Evolutionary conservation across 2,329 filamentous ascomycete species (phyloP), one percentile per base, ranked within the genome.

Genomic region (Acarospora socialis): DNA sequence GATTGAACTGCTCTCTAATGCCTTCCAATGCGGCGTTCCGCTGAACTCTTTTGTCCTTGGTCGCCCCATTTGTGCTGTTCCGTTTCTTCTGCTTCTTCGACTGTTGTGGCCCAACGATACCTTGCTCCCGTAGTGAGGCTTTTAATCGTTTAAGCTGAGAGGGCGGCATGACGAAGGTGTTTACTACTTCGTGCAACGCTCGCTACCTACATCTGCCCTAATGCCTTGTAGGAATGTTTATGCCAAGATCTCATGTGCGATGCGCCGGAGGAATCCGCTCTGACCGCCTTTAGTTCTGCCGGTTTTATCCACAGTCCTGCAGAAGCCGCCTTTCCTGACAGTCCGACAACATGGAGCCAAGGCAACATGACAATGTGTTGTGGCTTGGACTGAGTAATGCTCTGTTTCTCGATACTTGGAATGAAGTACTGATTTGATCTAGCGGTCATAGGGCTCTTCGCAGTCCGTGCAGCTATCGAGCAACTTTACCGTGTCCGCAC

Each of bases 101-200:
- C 49, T 93, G 77, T 47, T 92, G 86, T 4, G 84, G 84, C 2
- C 86, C 83, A 24, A 86, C 76, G 31, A 98, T 77, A 33, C 90
- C 90, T 51, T 87, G 81, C 36, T 94, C 84, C 40, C 76, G 72
- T 28, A 98, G 68, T 7, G 86, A 93, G 44, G 81, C 70, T 61
- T 95, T 98, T 26, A 98, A 70, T 57, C 86, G 80, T 61, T 95
- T 98, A 36, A 98, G 69, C 63, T 98, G 92, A 8, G 92, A 98
- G 41, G 86, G 82, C 45, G 87, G 77, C 90, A 98, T 98, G n/a
- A n/a, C n/a, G n/a, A n/a, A n/a, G n/a, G n/a, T n/a, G n/a, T n/a
- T n/a, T n/a, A n/a, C n/a, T n/a, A n/a, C n/a, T n/a, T n/a, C n/a
- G n/a, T n/a, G n/a, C n/a, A n/a, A n/a, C n/a, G n/a, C n/a, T n/a